Conservation (phyloP, 2,329 filamentous ascomycete species). For the Xylariaceae sp. region DNA sequence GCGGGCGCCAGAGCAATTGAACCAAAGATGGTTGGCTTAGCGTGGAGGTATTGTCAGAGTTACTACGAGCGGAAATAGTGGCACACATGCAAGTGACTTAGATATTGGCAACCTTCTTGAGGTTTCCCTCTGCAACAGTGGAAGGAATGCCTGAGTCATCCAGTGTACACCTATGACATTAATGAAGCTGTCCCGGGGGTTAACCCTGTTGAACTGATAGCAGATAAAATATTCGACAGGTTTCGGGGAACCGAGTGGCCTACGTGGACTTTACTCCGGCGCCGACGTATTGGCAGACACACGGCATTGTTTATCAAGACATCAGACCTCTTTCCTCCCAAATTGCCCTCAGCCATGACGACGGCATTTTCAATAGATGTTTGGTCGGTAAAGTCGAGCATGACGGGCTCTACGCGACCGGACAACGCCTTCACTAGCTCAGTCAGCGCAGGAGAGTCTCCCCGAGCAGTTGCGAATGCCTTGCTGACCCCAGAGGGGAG, state of each 20-base stretch:
- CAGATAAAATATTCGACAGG: too few relatives aligned
- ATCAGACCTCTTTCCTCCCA: constrained; percentile 50
- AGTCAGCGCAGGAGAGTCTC: constrained; percentile 42
- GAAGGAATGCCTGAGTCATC: constrained; percentile 47
- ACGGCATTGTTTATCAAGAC: constrained; percentile 52
- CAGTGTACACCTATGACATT: constrained; percentile 43
- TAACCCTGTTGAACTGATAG: constrained; percentile 24
- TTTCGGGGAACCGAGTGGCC: too few relatives aligned
- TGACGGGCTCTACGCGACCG: constrained; percentile 45
- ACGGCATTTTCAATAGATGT: constrained; percentile 44
- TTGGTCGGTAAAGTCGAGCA: constrained; percentile 45
- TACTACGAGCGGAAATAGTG: neutral
- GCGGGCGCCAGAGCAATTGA: constrained; percentile 29
- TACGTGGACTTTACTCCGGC: constrained; percentile 19
- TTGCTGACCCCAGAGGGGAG: too few relatives aligned
- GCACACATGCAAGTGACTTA: neutral
- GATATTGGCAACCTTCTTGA: constrained; percentile 54
- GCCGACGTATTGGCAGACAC: constrained; percentile 33
- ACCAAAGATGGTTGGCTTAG: constrained; percentile 33
- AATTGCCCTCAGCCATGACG: constrained; percentile 38
- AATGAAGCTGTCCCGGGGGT: constrained; percentile 40
- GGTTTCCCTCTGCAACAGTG: constrained; percentile 45
- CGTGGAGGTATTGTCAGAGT: neutral
- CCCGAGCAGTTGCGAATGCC: constrained; percentile 47
- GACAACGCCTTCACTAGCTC: constrained; percentile 43